Percentiles rank a stretch among this genome's conserved stretches.
These are phyloP conservation scores for Casuarina equisetifolia DNA, from an alignment of 306 rosid species.

Conservation along the genomic window DNA sequence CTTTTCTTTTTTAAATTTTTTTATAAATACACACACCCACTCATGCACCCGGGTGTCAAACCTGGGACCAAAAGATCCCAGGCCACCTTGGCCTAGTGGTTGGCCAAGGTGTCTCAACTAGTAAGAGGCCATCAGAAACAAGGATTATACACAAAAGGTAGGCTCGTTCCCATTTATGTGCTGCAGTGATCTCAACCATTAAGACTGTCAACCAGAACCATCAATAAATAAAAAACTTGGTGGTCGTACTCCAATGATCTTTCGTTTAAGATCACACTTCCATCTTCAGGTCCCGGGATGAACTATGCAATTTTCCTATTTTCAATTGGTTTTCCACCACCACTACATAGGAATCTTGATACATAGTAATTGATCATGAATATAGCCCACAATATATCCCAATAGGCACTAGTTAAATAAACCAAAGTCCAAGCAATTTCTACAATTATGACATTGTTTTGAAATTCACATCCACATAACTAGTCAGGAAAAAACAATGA, in stretches of 20 bases:
- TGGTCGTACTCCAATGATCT: constrained; percentile 3
- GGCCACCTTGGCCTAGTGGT: no score
- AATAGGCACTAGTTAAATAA: constrained; percentile 10
- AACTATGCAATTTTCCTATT: constrained; percentile 15
- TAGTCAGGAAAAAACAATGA: constrained; percentile 12
- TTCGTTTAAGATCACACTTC: background rate
- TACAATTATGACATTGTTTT: constrained; percentile 9
- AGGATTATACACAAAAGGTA: constrained; percentile 20
- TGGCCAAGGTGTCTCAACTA: background rate
- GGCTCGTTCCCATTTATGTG: background rate
- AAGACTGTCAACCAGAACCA: constrained; percentile 7
- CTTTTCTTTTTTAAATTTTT: no score
- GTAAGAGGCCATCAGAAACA: constrained; percentile 8
- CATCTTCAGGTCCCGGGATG: constrained; percentile 8
- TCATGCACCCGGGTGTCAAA: no score
- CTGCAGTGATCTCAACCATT: background rate
- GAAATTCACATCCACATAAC: background rate
- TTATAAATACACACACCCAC: no score
- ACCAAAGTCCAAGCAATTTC: background rate
- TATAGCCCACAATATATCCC: constrained; percentile 10
- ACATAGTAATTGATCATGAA: constrained; percentile 13
- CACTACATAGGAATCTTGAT: background rate
- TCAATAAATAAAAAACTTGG: background rate
- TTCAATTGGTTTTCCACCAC: background rate
- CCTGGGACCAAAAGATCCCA: no score